phyloP scores from a whole-genome alignment of 345 rosid species.

The Sonneratia caseolaris region DNA sequence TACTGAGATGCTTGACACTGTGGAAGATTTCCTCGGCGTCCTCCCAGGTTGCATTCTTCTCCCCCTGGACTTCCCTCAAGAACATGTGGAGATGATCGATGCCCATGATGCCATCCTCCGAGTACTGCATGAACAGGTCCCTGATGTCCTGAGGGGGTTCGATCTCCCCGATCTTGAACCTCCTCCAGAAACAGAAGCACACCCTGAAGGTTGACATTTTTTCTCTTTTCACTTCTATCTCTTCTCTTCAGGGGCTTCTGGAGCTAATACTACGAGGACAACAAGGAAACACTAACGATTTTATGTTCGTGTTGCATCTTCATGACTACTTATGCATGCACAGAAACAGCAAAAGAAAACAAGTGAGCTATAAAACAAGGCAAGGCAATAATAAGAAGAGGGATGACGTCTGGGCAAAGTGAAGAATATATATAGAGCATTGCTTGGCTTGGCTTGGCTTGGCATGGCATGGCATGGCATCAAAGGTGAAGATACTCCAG shows the following conservation, averaged over 20 bases:
- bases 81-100: conserved; percentile 31
- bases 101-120: conserved; percentile 35
- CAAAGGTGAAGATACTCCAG: no score
- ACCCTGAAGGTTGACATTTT: conserved; percentile 25
- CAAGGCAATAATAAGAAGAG: background rate
- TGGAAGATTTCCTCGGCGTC: conserved; percentile 40
- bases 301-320: background rate
- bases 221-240: background rate
- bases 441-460: background rate
- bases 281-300: background rate
- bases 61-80: conserved; percentile 31
- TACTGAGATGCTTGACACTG: conserved; percentile 39
- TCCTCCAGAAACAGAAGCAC: conserved; percentile 47
- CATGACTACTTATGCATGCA: background rate
- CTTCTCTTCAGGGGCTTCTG: background rate
- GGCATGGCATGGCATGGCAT: no score
- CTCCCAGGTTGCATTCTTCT: conserved; percentile 24
- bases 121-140: conserved; percentile 21
- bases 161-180: conserved; percentile 24
- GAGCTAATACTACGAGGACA: background rate
- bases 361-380: background rate
- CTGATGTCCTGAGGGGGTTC: conserved; percentile 39
- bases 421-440: background rate
- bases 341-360: background rate
- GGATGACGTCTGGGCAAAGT: background rate